phyloP scores from a whole-genome alignment of 2,329 filamentous ascomycete genomes.

The Penicillium sp. region DNA sequence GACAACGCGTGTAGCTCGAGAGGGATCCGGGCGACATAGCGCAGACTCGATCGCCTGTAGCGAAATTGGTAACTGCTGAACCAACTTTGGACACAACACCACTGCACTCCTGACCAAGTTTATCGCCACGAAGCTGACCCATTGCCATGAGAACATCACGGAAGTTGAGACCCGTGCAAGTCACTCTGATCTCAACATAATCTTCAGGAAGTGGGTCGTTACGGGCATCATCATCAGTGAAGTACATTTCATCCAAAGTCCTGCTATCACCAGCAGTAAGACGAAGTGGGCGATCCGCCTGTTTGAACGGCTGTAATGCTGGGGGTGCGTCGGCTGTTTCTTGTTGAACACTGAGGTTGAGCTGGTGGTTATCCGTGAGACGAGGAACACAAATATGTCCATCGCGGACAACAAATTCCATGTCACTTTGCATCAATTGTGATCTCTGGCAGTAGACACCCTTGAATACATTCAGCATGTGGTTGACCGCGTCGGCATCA shows the following conservation, averaged over 20 bases:
- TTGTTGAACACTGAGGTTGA: slow-evolving; percentile 29
- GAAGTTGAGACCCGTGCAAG: slow-evolving; percentile 34
- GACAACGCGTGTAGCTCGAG: slow-evolving; percentile 34
- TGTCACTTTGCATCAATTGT: slow-evolving; percentile 21
- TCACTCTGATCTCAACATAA: slow-evolving; percentile 28
- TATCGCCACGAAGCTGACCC: slow-evolving; percentile 32
- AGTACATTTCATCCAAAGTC: slow-evolving; percentile 30
- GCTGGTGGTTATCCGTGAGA: slow-evolving; percentile 21
- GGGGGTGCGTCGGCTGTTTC: slow-evolving; percentile 25
- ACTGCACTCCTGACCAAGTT: slow-evolving; percentile 47
- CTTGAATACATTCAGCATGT: slow-evolving; percentile 25
- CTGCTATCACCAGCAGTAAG: slow-evolving; percentile 23
- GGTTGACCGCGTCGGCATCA: slow-evolving; percentile 19
- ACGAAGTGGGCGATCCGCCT: slow-evolving; percentile 23
- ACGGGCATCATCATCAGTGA: slow-evolving; percentile 26
- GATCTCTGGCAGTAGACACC: slow-evolving; percentile 21
- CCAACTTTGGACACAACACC: slow-evolving; percentile 39
- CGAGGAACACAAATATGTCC: slow-evolving; percentile 26
- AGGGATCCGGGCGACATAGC: slow-evolving; percentile 38
- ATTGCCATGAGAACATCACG: slow-evolving; percentile 51
- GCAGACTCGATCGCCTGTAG: slow-evolving; percentile 47
- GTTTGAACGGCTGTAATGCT: slow-evolving; percentile 27
- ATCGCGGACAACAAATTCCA: slow-evolving; percentile 27
- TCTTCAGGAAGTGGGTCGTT: slow-evolving; percentile 16
- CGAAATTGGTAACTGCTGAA: slow-evolving; percentile 33